Percentiles rank a stretch among this genome's conserved stretches.
Conservation (phyloP, 2,329 filamentous ascomycete species). For the Albifimbria verrucaria region DNA sequence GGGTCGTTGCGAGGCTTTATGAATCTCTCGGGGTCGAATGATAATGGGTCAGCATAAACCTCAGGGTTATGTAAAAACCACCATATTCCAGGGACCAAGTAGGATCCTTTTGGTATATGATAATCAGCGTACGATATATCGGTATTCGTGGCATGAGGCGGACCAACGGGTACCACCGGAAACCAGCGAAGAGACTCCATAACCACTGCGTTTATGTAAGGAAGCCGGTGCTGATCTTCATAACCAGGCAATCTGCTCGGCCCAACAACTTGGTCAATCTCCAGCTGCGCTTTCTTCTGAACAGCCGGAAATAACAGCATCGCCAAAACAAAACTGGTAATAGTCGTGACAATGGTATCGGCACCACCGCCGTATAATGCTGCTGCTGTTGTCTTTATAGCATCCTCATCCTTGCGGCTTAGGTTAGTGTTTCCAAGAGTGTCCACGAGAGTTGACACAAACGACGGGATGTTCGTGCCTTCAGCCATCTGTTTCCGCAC, state of each 20-base stretch:
- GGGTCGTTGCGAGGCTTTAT: conserved; percentile 24
- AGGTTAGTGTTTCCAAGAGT: conserved; percentile 9
- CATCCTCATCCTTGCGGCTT: conserved; percentile 15
- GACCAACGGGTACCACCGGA: conserved; percentile 29
- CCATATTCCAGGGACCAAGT: conserved; percentile 19
- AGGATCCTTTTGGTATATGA: conserved; percentile 23
- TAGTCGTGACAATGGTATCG: conserved; percentile 23
- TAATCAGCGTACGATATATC: conserved; percentile 22
- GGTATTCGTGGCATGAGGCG: conserved; percentile 34
- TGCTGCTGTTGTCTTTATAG: conserved; percentile 19
- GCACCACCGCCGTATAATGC: conserved; percentile 25
- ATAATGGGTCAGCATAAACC: conserved; percentile 47
- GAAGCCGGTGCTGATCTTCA: conserved; percentile 22
- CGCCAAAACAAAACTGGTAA: conserved; percentile 20
- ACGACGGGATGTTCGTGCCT: conserved; percentile 16
- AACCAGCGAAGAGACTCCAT: conserved; percentile 29
- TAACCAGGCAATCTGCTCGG: conserved; percentile 21
- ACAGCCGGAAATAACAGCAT: conserved; percentile 19
- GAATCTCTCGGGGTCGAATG: conserved; percentile 30
- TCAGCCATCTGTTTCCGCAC: conserved; percentile 22
- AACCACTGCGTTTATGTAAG: conserved; percentile 25
- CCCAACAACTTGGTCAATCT: conserved; percentile 26
- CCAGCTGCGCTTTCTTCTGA: conserved; percentile 20
- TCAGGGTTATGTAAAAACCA: conserved; percentile 56
- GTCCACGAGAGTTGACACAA: conserved; percentile 21